These are phyloP conservation scores for Amoebophrya sp. DNA, from an alignment of 169 alveolate species.

Conservation along the genomic window DNA sequence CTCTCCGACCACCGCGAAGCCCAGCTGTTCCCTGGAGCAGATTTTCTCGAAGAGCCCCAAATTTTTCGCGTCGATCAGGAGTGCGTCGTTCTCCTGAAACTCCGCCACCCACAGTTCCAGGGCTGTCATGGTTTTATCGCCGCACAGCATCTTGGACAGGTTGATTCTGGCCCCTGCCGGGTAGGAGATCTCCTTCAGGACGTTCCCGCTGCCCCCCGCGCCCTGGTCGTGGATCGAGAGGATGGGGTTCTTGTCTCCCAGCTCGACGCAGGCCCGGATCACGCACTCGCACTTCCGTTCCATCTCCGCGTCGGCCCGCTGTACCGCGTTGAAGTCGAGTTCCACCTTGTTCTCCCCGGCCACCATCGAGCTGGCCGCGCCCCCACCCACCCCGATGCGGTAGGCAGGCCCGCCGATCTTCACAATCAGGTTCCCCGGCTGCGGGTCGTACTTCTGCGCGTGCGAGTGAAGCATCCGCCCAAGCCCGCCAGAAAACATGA, in stretches of 20 bases:
- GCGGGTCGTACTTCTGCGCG: constrained; percentile 24
- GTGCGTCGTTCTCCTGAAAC: constrained; percentile 21
- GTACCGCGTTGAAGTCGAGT: constrained; percentile 40
- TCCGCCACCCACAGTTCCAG: constrained; percentile 34
- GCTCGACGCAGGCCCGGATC: constrained; percentile 36
- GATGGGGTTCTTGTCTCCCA: constrained; percentile 33
- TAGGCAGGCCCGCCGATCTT: constrained; percentile 42
- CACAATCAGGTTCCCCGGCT: constrained; percentile 26
- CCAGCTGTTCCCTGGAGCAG: constrained; percentile 12
- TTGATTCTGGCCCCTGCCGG: constrained; percentile 34
- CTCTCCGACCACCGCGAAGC: constrained; percentile 11
- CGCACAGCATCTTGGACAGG: constrained; percentile 31
- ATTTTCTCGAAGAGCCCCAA: constrained; percentile 11
- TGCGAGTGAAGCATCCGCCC: constrained; percentile 36
- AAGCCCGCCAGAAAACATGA: constrained; percentile 38
- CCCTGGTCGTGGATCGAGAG: constrained; percentile 41
- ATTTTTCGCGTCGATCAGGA: neutral
- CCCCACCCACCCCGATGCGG: constrained; percentile 41
- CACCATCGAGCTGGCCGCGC: constrained; percentile 38
- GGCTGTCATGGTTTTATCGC: constrained; percentile 34
- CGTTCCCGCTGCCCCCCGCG: constrained; percentile 43
- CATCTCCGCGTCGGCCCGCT: constrained; percentile 39
- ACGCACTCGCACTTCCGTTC: constrained; percentile 26
- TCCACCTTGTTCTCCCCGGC: constrained; percentile 36
- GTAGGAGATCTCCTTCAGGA: constrained; percentile 34